Conservation (phyloP, 2,329 filamentous ascomycete species). For the Colletotrichum aenigma region DNA sequence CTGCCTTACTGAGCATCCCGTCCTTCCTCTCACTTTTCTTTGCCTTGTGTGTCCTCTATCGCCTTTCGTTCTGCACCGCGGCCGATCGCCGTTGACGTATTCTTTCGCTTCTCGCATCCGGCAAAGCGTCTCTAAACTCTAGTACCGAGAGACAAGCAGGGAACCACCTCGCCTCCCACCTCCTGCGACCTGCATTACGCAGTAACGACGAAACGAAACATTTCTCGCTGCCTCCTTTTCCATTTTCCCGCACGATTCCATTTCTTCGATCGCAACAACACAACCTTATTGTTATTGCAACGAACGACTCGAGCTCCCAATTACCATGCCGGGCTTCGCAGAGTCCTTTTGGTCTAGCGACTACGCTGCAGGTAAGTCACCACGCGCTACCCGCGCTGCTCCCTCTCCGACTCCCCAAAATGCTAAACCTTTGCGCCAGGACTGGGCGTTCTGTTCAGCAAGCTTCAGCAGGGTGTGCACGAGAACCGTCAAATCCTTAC, state of each 20-base stretch:
- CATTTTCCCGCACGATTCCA: not conserved
- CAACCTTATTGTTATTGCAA: not conserved
- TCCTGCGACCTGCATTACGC: slow-evolving; percentile 12
- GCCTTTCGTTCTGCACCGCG: not conserved
- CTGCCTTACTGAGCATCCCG: not conserved
- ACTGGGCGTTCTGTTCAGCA: slow-evolving; percentile 91
- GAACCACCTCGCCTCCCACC: not conserved
- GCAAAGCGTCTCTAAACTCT: slow-evolving; percentile 3
- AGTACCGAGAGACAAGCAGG: not conserved
- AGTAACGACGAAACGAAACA: slow-evolving; percentile 22
- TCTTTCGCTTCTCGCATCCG: slow-evolving; percentile 11
- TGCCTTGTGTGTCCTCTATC: not conserved
- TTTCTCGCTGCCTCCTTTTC: slow-evolving; percentile 8
- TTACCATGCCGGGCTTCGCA: slow-evolving; percentile 83
- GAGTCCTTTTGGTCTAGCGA: slow-evolving; percentile 98
- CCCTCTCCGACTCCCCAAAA: not conserved
- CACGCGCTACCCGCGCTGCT: not conserved
- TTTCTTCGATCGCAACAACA: not conserved
- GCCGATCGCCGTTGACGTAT: slow-evolving; percentile 14
- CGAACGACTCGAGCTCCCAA: not conserved
- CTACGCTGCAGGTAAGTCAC: slow-evolving; percentile 82
- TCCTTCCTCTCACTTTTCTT: slow-evolving; percentile 1
- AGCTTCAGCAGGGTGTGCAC: slow-evolving; percentile 93
- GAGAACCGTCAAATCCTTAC: slow-evolving; percentile 95
- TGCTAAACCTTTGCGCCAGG: slow-evolving; percentile 47